phyloP scores from a whole-genome alignment of 371 early-diverging fungal genomes.

The Mucor indicus region DNA sequence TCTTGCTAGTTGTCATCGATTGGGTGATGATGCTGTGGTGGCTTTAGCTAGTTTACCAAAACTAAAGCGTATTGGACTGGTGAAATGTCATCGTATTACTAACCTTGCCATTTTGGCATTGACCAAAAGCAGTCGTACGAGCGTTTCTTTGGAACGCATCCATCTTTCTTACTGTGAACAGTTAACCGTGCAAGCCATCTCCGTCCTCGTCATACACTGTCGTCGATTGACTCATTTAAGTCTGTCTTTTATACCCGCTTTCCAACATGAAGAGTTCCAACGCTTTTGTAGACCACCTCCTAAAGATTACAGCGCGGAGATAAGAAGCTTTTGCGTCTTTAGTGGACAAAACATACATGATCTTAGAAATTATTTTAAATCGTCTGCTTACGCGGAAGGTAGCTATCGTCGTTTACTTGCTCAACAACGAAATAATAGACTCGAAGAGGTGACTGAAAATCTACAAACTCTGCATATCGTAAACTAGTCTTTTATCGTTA shows the following conservation, averaged over 20 bases:
- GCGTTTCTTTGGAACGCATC: conserved; percentile 58
- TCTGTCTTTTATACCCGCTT: conserved; percentile 59
- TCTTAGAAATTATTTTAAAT: conserved; percentile 41
- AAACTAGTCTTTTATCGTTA: too few relatives aligned
- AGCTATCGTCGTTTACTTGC: too few relatives aligned
- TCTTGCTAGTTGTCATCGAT: conserved; percentile 53
- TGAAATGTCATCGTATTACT: conserved; percentile 61
- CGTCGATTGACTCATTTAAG: conserved; percentile 58
- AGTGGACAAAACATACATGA: conserved; percentile 59
- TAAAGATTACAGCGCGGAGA: conserved; percentile 49
- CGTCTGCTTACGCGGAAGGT: too few relatives aligned
- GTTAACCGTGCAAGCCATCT: conserved; percentile 49
- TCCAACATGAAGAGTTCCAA: conserved; percentile 55
- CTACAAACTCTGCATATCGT: too few relatives aligned
- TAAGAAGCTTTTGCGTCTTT: conserved; percentile 63
- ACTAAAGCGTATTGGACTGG: conserved; percentile 60
- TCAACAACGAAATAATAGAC: too few relatives aligned
- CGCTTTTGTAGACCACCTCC: conserved; percentile 60
- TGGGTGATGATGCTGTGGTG: conserved; percentile 54
- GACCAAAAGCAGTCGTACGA: conserved; percentile 36
- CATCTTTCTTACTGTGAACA: conserved; percentile 61
- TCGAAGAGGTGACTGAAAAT: too few relatives aligned
- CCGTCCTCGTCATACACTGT: conserved; percentile 53
- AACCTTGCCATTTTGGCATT: conserved; percentile 53
- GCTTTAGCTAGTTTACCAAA: conserved; percentile 57